Evolutionary conservation across 2,329 filamentous ascomycete species (phyloP).

Genomic region (Xylariales sp.): DNA sequence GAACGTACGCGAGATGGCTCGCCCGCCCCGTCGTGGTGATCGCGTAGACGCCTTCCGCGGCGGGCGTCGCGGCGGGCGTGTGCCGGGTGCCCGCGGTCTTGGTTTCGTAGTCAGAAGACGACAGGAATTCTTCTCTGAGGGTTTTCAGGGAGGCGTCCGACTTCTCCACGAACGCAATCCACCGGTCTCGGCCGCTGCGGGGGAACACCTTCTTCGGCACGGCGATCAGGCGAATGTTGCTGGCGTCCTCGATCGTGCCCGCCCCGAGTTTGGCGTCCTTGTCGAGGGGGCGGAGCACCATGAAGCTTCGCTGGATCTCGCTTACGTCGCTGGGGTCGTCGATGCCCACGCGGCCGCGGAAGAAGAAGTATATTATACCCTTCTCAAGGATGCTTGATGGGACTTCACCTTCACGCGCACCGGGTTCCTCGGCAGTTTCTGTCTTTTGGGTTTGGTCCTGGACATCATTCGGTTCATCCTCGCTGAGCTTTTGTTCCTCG

Average conservation of each 20-base stretch:
- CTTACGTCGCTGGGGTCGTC: slow-evolving; percentile 74
- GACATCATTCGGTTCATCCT: slow-evolving; percentile 8
- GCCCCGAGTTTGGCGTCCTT: slow-evolving; percentile 74
- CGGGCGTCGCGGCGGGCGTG: slow-evolving; percentile 74
- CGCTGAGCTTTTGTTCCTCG: slow-evolving; percentile 27
- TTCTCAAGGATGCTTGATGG: slow-evolving; percentile 79
- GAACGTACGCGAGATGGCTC: slow-evolving; percentile 82
- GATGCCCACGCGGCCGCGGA: slow-evolving; percentile 79
- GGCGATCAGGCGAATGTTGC: slow-evolving; percentile 77
- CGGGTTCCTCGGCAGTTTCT: slow-evolving; percentile 42
- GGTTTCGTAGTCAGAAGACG: slow-evolving; percentile 76
- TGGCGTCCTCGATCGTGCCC: slow-evolving; percentile 59
- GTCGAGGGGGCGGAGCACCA: slow-evolving; percentile 80
- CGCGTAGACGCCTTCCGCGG: slow-evolving; percentile 89
- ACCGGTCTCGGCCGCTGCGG: slow-evolving; percentile 73
- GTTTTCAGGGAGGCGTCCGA: slow-evolving; percentile 71
- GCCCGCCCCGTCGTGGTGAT: slow-evolving; percentile 78
- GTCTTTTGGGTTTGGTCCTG: slow-evolving; percentile 58
- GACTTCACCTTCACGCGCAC: slow-evolving; percentile 50
- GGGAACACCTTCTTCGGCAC: slow-evolving; percentile 89
- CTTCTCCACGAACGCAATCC: slow-evolving; percentile 88
- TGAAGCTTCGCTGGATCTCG: slow-evolving; percentile 82
- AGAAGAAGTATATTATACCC: slow-evolving; percentile 92
- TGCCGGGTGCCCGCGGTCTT: slow-evolving; percentile 78
- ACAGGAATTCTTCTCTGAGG: slow-evolving; percentile 78